phyloP scores from a whole-genome alignment of 1,139 yeast species.

The Pichia sp. region DNA sequence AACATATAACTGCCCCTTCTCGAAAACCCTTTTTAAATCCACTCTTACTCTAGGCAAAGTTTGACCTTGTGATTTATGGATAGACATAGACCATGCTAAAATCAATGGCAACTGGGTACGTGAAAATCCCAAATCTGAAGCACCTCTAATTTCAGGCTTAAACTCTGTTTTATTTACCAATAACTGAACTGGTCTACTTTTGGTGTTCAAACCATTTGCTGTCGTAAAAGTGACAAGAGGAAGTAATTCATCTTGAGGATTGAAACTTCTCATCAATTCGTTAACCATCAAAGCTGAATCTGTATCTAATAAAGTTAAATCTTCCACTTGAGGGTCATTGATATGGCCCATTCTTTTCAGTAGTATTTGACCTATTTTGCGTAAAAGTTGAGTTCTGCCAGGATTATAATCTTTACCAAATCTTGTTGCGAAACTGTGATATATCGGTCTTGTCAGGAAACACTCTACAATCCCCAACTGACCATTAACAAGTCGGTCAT shows the following conservation, averaged over 20 bases:
- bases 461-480: constrained; percentile 77
- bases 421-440: constrained; percentile 13
- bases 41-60: constrained; percentile 73
- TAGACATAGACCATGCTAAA: constrained; percentile 83
- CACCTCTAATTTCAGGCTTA: constrained; percentile 34
- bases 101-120: constrained; percentile 67
- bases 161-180: constrained; percentile 13
- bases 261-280: constrained; percentile 16
- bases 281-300: constrained; percentile 34
- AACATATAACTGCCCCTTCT: constrained; percentile 82
- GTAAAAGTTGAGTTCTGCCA: constrained; percentile 3
- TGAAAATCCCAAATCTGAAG: constrained; percentile 29
- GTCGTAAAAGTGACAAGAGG: constrained; percentile 55
- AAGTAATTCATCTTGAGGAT: constrained; percentile 12
- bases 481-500: constrained; percentile 84
- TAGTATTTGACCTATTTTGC: constrained; percentile 6
- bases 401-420: constrained; percentile 5
- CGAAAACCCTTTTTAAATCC: constrained; percentile 64
- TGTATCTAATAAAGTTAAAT: constrained; percentile 28
- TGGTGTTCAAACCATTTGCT: constrained; percentile 27
- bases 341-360: constrained; percentile 1
- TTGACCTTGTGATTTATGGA: constrained; percentile 91
- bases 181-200: constrained; percentile 4
- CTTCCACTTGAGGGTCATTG: constrained; percentile 19
- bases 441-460: constrained; percentile 32